These are phyloP conservation scores for Asclepias syriaca DNA, from an alignment of 257 asterid genomes.

Conservation along the genomic window DNA sequence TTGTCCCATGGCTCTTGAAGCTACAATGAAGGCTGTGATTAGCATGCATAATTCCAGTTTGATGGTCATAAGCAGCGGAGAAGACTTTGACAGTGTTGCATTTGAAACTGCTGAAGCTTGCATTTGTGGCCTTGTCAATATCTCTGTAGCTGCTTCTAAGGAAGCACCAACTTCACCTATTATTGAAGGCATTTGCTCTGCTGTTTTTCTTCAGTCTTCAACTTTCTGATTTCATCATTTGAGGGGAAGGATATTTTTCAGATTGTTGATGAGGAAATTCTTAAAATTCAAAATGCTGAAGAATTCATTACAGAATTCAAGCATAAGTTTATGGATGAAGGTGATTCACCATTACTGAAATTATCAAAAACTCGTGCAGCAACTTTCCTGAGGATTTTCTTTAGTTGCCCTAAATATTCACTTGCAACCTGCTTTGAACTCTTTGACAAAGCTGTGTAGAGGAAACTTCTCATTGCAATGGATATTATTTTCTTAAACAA, in stretches of 20 bases:
- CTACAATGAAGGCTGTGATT: slow-evolving; percentile 59
- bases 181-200: slow-evolving; percentile 51
- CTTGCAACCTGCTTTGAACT: slow-evolving; percentile 73
- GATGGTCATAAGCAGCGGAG: slow-evolving; percentile 46
- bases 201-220: slow-evolving; percentile 58
- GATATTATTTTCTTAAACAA: slow-evolving; percentile 65
- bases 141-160: slow-evolving; percentile 59
- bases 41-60: slow-evolving; percentile 58
- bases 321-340: slow-evolving; percentile 49
- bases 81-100: slow-evolving; percentile 62
- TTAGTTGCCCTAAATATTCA: slow-evolving; percentile 56
- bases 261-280: slow-evolving; percentile 53
- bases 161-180: slow-evolving; percentile 52
- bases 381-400: slow-evolving; percentile 57
- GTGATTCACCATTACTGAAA: slow-evolving; percentile 41
- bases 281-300: slow-evolving; percentile 44
- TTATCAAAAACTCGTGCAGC: slow-evolving; percentile 61
- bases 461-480: slow-evolving; percentile 39
- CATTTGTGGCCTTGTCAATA: slow-evolving; percentile 66
- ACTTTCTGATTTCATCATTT: slow-evolving; percentile 61
- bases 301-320: slow-evolving; percentile 45
- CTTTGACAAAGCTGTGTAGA: slow-evolving; percentile 43
- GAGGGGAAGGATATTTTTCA: slow-evolving; percentile 64
- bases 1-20: slow-evolving; percentile 80
- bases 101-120: slow-evolving; percentile 81